phyloP scores from a whole-genome alignment of 257 asterid species.

The Anisodus tanguticus region DNA sequence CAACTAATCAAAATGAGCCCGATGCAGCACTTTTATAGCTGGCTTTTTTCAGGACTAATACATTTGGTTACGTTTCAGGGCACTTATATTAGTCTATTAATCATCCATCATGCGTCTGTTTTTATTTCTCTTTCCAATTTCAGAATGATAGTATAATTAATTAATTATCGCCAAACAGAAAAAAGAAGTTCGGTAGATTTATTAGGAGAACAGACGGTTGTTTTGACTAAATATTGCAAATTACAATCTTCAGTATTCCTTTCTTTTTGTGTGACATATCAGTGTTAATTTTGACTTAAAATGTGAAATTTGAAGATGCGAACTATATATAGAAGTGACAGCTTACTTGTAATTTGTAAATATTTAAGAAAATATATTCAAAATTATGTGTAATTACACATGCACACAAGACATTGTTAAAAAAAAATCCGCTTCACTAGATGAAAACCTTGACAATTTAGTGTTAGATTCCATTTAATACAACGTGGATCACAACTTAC shows the following conservation, averaged over 20 bases:
- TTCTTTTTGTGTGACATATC: neutral
- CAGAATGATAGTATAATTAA: too few species aligned
- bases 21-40: neutral
- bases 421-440: conserved; percentile 1
- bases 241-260: too few species aligned
- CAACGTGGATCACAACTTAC: neutral
- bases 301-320: neutral
- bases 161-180: too few species aligned
- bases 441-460: neutral
- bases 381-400: neutral
- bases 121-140: too few species aligned
- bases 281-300: neutral
- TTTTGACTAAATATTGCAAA: too few species aligned
- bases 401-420: neutral
- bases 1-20: neutral
- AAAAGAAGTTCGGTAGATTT: too few species aligned
- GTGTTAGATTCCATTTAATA: neutral
- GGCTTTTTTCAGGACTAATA: neutral
- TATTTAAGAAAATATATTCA: neutral
- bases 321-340: neutral
- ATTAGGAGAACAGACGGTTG: neutral
- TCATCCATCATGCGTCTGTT: too few species aligned
- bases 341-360: neutral
- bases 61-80: neutral
- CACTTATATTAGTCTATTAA: too few species aligned